Base-by-base conservation (phyloP, 2,329 filamentous ascomycete genomes). In the Hypoxylon rubiginosum region DNA sequence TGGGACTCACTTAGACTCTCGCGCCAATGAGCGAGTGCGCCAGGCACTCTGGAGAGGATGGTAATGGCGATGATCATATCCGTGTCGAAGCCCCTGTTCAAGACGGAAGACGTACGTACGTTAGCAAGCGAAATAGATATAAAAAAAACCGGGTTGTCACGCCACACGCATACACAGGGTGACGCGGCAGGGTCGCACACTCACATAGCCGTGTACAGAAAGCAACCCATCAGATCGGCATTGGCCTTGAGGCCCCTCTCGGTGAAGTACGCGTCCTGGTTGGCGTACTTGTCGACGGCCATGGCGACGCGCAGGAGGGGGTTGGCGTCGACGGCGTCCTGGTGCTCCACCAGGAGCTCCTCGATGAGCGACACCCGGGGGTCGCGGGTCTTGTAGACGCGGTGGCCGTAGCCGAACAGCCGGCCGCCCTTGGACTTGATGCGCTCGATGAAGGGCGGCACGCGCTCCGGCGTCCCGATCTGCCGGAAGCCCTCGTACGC, bases 221-320 rank as follows among this genome's bases (percentile, higher is more conserved):
- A 82, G 60, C 76, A 77, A 4, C 79, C 80, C 66, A 80, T 82
- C n/a, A 84, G 75, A 60, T 84, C 82, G 1, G 79, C 81, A 65
- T 83, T 83, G 0, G 80, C 78, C 54, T 81, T 79, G 7, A 84
- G 69, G 3, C 76, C 74, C 1, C 80, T 58, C 50, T 72, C 72
- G 2, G 69, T 66, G 45, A 82, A 82, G 58, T 81, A 82, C 6
- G 75, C 67, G 58, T 82, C 79, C 21, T 73, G 60, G 39, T 67
- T 73, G 1, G 79, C 79, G 43, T 78, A 68, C 21, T 75, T 71
- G 58, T 82, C 80, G 50, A 82, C 75, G 49, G 79, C 79, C 51
- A 77, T 58, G 6, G 80, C 80, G 5, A 82, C 73, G n/a, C 70
- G 61, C 11, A 82, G 62, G 11, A 81, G 65, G 0, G 79, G 77